Evolutionary conservation across 345 rosid species (phyloP).

Genomic region (Linum trigynum): DNA sequence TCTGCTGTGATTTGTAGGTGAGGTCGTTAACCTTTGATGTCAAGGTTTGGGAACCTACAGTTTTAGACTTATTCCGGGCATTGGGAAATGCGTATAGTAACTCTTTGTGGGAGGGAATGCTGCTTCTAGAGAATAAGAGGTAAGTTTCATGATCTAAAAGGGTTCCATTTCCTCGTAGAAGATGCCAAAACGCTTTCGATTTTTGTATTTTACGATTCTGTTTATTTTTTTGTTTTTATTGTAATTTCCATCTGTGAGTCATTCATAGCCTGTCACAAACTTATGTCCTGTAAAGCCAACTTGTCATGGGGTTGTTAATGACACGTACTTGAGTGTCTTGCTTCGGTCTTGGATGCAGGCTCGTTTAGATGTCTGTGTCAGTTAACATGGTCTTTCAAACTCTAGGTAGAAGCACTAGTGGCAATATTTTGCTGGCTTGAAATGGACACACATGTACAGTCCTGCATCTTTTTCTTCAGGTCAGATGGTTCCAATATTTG

Average conservation of each 20-base stretch:
- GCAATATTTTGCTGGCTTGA: not conserved
- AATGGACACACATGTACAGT: not conserved
- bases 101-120: slow-evolving; percentile 69
- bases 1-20: slow-evolving; percentile 42
- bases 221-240: too few species aligned
- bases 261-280: not conserved
- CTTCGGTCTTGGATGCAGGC: not conserved
- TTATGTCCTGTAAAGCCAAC: not conserved
- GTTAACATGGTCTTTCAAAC: not conserved
- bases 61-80: slow-evolving; percentile 50
- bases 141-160: slow-evolving; percentile 18
- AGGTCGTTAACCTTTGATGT: slow-evolving; percentile 80
- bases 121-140: slow-evolving; percentile 34
- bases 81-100: slow-evolving; percentile 77
- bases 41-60: slow-evolving; percentile 79
- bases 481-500: not conserved
- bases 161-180: not conserved
- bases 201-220: too few species aligned
- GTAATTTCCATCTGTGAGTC: not conserved
- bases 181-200: not conserved
- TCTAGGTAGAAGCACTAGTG: not conserved
- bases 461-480: not conserved
- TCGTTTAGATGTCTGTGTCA: not conserved
- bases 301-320: not conserved
- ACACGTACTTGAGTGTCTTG: not conserved